phyloP scores from a whole-genome alignment of 495 filamentous ascomycete species.

The Penicillium waksmanii region DNA sequence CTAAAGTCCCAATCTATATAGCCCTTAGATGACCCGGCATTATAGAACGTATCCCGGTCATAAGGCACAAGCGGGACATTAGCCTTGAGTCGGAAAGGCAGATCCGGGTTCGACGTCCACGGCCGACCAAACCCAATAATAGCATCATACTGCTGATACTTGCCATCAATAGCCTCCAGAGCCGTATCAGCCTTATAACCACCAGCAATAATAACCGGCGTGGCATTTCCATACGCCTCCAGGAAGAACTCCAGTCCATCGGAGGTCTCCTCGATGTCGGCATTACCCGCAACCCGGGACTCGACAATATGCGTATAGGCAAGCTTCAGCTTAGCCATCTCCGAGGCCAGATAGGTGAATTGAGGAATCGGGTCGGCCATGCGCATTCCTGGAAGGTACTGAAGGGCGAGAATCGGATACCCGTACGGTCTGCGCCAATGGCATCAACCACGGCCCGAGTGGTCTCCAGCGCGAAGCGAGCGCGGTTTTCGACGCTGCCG shows the following conservation, averaged over 20 bases:
- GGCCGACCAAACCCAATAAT: slow-evolving; percentile 62
- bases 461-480: slow-evolving; percentile 67
- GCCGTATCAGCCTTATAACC: slow-evolving; percentile 55
- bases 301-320: slow-evolving; percentile 71
- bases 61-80: slow-evolving; percentile 60
- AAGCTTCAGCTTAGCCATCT: slow-evolving; percentile 58
- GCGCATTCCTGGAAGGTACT: slow-evolving; percentile 67
- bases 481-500: slow-evolving; percentile 72
- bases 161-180: slow-evolving; percentile 53
- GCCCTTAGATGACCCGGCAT: slow-evolving; percentile 48
- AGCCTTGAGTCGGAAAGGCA: slow-evolving; percentile 63
- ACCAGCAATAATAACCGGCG: slow-evolving; percentile 65
- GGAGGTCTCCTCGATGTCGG: slow-evolving; percentile 45
- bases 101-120: slow-evolving; percentile 74
- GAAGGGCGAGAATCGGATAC: slow-evolving; percentile 67
- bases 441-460: slow-evolving; percentile 63
- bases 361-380: slow-evolving; percentile 67
- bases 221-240: slow-evolving; percentile 45
- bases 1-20: slow-evolving; percentile 64
- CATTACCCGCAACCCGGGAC: slow-evolving; percentile 50
- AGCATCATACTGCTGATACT: slow-evolving; percentile 57
- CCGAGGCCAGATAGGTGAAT: slow-evolving; percentile 59
- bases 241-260: slow-evolving; percentile 51
- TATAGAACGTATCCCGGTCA: slow-evolving; percentile 63
- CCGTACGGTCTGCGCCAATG: slow-evolving; percentile 65